Percentiles rank a stretch among this genome's conserved stretches.
Conservation (phyloP, 108 stramenopile genomes). For the Cylindrotheca fusiformis region DNA sequence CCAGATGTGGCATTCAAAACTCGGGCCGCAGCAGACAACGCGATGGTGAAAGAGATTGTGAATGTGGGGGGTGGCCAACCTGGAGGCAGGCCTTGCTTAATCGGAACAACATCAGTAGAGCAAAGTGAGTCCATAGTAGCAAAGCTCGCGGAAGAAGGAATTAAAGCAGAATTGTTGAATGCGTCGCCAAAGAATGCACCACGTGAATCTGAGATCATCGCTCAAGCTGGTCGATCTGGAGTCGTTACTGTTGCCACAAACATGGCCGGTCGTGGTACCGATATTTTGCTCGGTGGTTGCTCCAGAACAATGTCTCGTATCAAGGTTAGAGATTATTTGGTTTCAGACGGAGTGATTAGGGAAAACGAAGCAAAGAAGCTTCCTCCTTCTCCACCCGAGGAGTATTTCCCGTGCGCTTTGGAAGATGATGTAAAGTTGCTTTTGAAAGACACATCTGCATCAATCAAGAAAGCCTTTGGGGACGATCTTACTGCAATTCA, state of each 20-base stretch:
- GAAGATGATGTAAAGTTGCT: slow-evolving; percentile 57
- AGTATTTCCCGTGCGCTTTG: slow-evolving; percentile 74
- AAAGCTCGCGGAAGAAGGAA: slow-evolving; percentile 76
- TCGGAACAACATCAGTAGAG: slow-evolving; percentile 92
- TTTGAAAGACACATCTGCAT: slow-evolving; percentile 61
- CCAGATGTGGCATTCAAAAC: slow-evolving; percentile 92
- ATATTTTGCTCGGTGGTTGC: slow-evolving; percentile 94
- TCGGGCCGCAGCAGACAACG: slow-evolving; percentile 82
- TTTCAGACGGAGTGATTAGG: slow-evolving; percentile 63
- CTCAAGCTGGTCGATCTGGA: slow-evolving; percentile 92
- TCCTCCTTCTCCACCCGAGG: slow-evolving; percentile 71
- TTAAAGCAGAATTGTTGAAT: slow-evolving; percentile 86
- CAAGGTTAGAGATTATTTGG: slow-evolving; percentile 60
- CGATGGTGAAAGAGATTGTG: slow-evolving; percentile 79
- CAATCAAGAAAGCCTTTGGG: slow-evolving; percentile 62
- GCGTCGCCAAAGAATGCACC: slow-evolving; percentile 90
- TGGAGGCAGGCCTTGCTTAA: slow-evolving; percentile 86
- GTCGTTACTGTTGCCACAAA: slow-evolving; percentile 97
- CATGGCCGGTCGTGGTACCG: slow-evolving; percentile 96
- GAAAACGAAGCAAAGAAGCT: slow-evolving; percentile 49
- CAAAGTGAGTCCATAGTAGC: slow-evolving; percentile 83
- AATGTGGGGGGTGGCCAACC: slow-evolving; percentile 67
- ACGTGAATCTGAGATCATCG: slow-evolving; percentile 91
- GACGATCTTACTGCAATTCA: slow-evolving; percentile 63
- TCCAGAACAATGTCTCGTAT: slow-evolving; percentile 87